These are phyloP conservation scores for Penicillium sp. DNA, from an alignment of 2,329 filamentous ascomycete species.

Conservation along the genomic window DNA sequence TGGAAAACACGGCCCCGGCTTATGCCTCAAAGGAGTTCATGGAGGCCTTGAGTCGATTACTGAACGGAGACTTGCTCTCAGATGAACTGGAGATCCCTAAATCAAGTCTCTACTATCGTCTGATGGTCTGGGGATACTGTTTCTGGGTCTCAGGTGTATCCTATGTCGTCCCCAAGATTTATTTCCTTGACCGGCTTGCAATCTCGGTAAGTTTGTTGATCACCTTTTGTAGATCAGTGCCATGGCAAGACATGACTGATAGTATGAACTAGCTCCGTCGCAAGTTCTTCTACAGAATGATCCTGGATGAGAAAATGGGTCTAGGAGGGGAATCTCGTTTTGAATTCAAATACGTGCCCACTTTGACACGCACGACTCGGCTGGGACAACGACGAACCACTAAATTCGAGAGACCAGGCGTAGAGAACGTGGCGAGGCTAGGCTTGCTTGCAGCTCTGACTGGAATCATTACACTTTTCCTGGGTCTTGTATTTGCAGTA, in stretches of 20 bases:
- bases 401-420: slow-evolving; percentile 25
- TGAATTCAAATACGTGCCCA: slow-evolving; percentile 66
- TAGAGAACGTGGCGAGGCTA: slow-evolving; percentile 31
- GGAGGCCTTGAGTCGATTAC: slow-evolving; percentile 68
- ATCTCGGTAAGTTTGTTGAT: slow-evolving; percentile 48
- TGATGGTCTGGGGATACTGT: slow-evolving; percentile 67
- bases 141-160: slow-evolving; percentile 63
- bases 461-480: slow-evolving; percentile 11
- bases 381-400: slow-evolving; percentile 29
- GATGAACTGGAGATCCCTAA: slow-evolving; percentile 63
- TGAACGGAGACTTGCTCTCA: slow-evolving; percentile 69
- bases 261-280: slow-evolving; percentile 42
- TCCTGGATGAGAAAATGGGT: slow-evolving; percentile 67
- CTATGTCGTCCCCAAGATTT: slow-evolving; percentile 53
- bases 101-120: slow-evolving; percentile 62
- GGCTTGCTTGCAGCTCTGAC: slow-evolving; percentile 29
- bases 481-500: slow-evolving; percentile 19
- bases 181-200: slow-evolving; percentile 55
- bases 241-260: neutral
- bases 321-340: slow-evolving; percentile 68
- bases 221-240: neutral
- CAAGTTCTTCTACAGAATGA: slow-evolving; percentile 60
- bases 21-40: slow-evolving; percentile 70
- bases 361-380: slow-evolving; percentile 30
- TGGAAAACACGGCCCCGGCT: slow-evolving; percentile 68